phyloP scores from a whole-genome alignment of 768 basidiomycete species.

The Boletus huronensis region DNA sequence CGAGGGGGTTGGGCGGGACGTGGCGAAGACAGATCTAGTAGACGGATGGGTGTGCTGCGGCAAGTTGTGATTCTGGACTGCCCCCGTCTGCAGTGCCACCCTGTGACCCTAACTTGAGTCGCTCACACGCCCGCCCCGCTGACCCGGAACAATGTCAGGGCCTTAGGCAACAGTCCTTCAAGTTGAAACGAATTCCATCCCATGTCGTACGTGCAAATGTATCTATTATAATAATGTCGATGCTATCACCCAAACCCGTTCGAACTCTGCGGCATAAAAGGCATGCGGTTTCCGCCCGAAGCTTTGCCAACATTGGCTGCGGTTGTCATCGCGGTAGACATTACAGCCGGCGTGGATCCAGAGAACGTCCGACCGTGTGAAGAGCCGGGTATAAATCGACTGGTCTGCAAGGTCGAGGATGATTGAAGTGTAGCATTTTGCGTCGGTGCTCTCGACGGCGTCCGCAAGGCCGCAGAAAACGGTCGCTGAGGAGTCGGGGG shows the following conservation, averaged over 20 bases:
- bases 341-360: constrained; percentile 16
- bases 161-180: not conserved
- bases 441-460: constrained; percentile 23
- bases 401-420: constrained; percentile 20
- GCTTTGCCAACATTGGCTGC: constrained; percentile 9
- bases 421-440: constrained; percentile 11
- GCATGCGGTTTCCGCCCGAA: constrained; percentile 46
- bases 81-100: constrained; percentile 5
- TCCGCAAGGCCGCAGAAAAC: constrained; percentile 24
- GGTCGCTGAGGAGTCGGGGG: constrained; percentile 47
- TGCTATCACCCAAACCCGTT: constrained; percentile 30
- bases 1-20: not conserved
- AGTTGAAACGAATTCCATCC: not conserved
- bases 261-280: constrained; percentile 44
- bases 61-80: not conserved
- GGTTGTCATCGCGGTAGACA: constrained; percentile 19
- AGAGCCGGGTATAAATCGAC: constrained; percentile 32
- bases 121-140: constrained; percentile 17
- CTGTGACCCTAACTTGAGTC: not conserved
- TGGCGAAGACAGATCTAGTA: not conserved
- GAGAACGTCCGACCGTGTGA: constrained; percentile 24
- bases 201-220: not conserved
- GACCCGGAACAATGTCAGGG: not conserved
- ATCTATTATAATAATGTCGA: not conserved
- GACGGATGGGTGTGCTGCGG: constrained; percentile 21